These are phyloP conservation scores for Talaromyces thailandensis DNA, from an alignment of 495 filamentous ascomycete genomes.

Conservation along the genomic window DNA sequence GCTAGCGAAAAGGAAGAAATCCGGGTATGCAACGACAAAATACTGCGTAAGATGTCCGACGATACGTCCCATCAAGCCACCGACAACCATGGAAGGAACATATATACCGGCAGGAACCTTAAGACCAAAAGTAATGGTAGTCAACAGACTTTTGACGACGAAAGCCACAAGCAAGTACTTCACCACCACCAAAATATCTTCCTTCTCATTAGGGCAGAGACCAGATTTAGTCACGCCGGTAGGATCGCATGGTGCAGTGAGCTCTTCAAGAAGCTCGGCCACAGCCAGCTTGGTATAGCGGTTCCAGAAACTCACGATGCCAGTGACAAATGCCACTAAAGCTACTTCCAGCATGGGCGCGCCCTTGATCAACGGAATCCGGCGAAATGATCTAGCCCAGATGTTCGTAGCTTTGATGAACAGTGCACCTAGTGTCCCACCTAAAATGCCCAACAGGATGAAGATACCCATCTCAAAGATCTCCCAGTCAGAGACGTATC, in stretches of 20 bases:
- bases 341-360: conserved; percentile 82
- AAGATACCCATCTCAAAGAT: conserved; percentile 86
- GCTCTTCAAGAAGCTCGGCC: conserved; percentile 80
- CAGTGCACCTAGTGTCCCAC: conserved; percentile 75
- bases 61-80: conserved; percentile 82
- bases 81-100: conserved; percentile 96
- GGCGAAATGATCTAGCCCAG: conserved; percentile 85
- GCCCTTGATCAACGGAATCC: conserved; percentile 68
- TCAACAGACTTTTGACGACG: conserved; percentile 81
- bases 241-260: conserved; percentile 75
- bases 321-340: conserved; percentile 79
- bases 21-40: conserved; percentile 62
- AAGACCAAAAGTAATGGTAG: conserved; percentile 83
- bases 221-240: conserved; percentile 51
- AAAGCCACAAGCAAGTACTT: conserved; percentile 66
- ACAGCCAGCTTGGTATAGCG: conserved; percentile 80
- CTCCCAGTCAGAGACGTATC: conserved; percentile 88
- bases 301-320: conserved; percentile 87
- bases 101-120: conserved; percentile 97
- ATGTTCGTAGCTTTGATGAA: conserved; percentile 92
- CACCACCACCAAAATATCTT: conserved; percentile 67
- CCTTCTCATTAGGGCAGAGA: conserved; percentile 60
- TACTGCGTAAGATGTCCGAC: conserved; percentile 86
- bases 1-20: conserved; percentile 59
- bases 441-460: conserved; percentile 73